Base-by-base conservation (phyloP, 768 basidiomycete species). In the Tricholomella constricta region DNA sequence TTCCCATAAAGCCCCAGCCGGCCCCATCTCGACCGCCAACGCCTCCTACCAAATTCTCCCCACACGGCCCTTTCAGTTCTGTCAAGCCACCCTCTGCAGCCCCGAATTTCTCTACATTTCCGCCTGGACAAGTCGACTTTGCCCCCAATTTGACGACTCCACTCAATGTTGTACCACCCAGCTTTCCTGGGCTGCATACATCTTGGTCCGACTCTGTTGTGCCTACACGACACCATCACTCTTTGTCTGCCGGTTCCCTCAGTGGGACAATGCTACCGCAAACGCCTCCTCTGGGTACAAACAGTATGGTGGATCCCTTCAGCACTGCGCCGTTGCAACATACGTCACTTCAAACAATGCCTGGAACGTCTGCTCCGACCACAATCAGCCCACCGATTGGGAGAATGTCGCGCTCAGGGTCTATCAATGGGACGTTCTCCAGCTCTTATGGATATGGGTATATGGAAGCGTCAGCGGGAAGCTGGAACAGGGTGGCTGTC, bases 321-420 rank as follows among this genome's bases (percentile, higher is more conserved):
- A 51, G 54, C 12, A 49, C 62, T 23, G 34, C 61, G 23, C 48
- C 65, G 6, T 45, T 52, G 46, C 63, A 54, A 51, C 71, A 54
- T 60, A 58, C 61, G 42, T 60, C 54, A 31, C 61, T 40, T 40
- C 45, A 54, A 27, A 49, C 54, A 40, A 58, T 52, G 31, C 19
- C 59, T 9, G 22, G 59, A 11, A 25, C 60, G 11, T 42, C 52
- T 44, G 49, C 57, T 37, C 40, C 54, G 11, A 47, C 61, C 25
- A 51, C 65, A 1, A 68, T 74, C 25, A 68, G 69, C 49, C 66
- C 69, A 17, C 67, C 75, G 19, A 71, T 82, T 48, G 82, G 83
- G 27, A 72, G 82, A 52, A 77, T 84, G 72, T 80, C 80, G 36
- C 77, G 82, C 40, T 83, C 83, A 22, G 78, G 81, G 46, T 84